phyloP scores from a whole-genome alignment of 306 rosid species.

The Pyrus bretschneideri region DNA sequence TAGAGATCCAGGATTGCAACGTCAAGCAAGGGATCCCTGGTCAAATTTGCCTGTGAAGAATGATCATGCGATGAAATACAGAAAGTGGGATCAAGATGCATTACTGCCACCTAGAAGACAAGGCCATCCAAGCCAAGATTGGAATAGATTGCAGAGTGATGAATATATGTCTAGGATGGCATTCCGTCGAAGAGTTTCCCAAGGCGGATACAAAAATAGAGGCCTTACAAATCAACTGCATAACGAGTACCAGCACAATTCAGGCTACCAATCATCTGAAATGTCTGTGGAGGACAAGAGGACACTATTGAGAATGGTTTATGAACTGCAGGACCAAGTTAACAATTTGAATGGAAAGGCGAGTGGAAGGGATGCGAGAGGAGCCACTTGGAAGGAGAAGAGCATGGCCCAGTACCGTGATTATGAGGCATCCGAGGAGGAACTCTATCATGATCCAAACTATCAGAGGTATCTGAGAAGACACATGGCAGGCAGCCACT shows the following conservation, averaged over 20 bases:
- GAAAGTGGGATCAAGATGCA: conserved; percentile 32
- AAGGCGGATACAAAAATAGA: conserved; percentile 34
- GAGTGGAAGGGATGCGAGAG: conserved; percentile 30
- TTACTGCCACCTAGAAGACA: conserved; percentile 31
- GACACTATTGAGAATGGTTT: conserved; percentile 51
- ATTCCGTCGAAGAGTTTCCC: conserved; percentile 25
- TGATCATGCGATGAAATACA: conserved; percentile 26
- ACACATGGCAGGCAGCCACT: conserved; percentile 27
- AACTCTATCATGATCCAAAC: conserved; percentile 30
- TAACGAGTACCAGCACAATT: conserved; percentile 27
- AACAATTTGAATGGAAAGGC: conserved; percentile 28
- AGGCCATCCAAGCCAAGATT: conserved; percentile 19
- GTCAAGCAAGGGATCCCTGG: conserved; percentile 17
- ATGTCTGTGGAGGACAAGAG: conserved; percentile 41
- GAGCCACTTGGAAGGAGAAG: conserved; percentile 29
- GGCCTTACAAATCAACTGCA: conserved; percentile 32
- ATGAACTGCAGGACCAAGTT: conserved; percentile 58
- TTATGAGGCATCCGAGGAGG: conserved; percentile 34
- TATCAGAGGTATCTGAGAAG: conserved; percentile 36
- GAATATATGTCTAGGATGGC: conserved; percentile 35
- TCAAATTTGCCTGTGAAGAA: conserved; percentile 31
- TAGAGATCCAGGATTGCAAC: conserved; percentile 29
- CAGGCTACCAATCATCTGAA: conserved; percentile 41
- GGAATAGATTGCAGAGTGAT: conserved; percentile 36
- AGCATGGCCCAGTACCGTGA: conserved; percentile 27